Conservation (phyloP, 495 filamentous ascomycete species). For the Ramalina intermedia region DNA sequence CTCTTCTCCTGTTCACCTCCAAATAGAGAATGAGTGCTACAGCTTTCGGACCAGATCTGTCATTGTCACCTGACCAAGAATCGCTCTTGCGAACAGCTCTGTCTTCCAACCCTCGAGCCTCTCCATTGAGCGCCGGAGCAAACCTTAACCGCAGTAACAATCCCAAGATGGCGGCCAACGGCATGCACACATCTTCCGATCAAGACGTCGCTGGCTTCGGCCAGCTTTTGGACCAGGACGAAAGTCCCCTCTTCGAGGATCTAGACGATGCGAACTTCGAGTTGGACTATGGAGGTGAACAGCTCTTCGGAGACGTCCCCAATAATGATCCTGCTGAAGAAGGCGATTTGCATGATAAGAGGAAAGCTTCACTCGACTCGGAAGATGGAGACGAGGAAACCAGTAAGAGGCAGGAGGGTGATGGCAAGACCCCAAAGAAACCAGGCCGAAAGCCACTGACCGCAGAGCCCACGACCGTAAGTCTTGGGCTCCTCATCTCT, state of each 20-base stretch:
- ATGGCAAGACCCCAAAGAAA: conserved; percentile 68
- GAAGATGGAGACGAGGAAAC: conserved; percentile 54
- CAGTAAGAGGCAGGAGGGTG: conserved; percentile 68
- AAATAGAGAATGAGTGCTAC: conserved; percentile 22
- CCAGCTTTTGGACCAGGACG: conserved; percentile 39
- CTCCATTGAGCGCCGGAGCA: conserved; percentile 12
- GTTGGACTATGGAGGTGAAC: conserved; percentile 46
- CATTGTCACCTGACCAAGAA: conserved; percentile 76
- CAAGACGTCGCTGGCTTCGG: conserved; percentile 27
- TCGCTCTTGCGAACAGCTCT: conserved; percentile 78
- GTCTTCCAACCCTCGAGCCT: conserved; percentile 50
- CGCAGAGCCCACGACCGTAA: conserved; percentile 87
- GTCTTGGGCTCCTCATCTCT: conserved; percentile 17
- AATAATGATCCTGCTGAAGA: conserved; percentile 35
- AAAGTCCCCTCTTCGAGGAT: conserved; percentile 68
- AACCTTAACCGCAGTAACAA: conserved; percentile 15
- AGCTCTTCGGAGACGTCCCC: conserved; percentile 68
- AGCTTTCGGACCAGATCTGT: conserved; percentile 27
- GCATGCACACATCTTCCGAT: conserved; percentile 38
- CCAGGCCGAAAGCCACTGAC: conserved; percentile 92
- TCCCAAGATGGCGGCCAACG: conserved; percentile 17
- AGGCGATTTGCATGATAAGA: conserved; percentile 49
- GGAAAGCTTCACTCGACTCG: conserved; percentile 62
- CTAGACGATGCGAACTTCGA: conserved; percentile 51
- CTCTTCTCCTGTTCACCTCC: conserved; percentile 18